phyloP scores from a whole-genome alignment of 2,329 filamentous ascomycete species.

The Elsinoe necatrix region DNA sequence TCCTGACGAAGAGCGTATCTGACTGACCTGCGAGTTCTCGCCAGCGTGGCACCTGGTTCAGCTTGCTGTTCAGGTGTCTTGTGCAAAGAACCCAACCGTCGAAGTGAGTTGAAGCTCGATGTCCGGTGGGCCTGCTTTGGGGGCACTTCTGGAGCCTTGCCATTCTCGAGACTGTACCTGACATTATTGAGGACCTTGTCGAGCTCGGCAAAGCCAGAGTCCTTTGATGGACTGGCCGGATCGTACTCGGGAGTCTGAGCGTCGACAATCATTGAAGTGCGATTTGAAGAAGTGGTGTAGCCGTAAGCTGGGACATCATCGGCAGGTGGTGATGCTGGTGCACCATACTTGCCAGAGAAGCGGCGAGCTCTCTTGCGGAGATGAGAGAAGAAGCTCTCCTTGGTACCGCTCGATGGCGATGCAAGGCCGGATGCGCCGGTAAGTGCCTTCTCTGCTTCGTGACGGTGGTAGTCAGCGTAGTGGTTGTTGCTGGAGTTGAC shows the following conservation, averaged over 20 bases:
- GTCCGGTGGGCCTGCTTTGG: conserved; percentile 19
- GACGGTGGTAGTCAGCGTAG: conserved; percentile 80
- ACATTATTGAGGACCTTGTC: conserved; percentile 55
- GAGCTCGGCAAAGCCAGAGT: conserved; percentile 49
- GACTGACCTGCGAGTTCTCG: conserved; percentile 69
- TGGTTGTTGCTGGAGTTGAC: conserved; percentile 88
- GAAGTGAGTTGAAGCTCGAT: conserved; percentile 20
- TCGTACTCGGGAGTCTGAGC: conserved; percentile 20
- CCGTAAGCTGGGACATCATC: conserved; percentile 71
- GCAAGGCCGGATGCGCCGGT: conserved; percentile 70
- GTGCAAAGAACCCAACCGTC: conserved; percentile 39
- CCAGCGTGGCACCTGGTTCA: conserved; percentile 61
- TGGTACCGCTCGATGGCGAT: conserved; percentile 64
- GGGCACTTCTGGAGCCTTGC: conserved; percentile 10
- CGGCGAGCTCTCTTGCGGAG: conserved; percentile 85
- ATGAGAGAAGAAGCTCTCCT: conserved; percentile 97
- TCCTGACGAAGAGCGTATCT: conserved; percentile 61
- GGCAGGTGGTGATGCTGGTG: conserved; percentile 64
- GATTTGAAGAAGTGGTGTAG: conserved; percentile 71
- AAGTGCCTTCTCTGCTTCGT: conserved; percentile 82
- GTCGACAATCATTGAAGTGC: conserved; percentile 76
- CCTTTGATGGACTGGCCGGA: conserved; percentile 34
- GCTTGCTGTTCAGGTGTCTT: conserved; percentile 43
- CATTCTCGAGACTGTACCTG: conserved; percentile 48
- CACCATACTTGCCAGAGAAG: conserved; percentile 84